Conservation (phyloP, 495 filamentous ascomycete species). For the Hypoxylon crocopeplum region DNA sequence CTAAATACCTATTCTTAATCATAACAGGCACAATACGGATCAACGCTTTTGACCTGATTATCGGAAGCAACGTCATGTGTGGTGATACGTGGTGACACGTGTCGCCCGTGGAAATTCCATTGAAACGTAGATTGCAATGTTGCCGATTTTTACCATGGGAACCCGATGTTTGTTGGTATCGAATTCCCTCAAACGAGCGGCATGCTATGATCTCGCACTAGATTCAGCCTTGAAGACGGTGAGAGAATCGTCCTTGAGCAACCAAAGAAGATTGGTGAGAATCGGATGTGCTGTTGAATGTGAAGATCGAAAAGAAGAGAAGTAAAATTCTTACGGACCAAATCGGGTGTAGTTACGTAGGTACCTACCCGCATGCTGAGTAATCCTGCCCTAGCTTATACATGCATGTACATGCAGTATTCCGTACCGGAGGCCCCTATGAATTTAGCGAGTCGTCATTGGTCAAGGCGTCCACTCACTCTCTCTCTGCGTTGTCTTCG, state of each 20-base stretch:
- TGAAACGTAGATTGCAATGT: constrained; percentile 29
- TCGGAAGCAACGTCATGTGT: not conserved
- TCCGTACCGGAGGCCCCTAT: constrained; percentile 12
- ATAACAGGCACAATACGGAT: constrained; percentile 5
- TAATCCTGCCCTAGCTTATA: not conserved
- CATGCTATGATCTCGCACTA: constrained; percentile 41
- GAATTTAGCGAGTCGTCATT: constrained; percentile 3
- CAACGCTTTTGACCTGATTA: constrained; percentile 7
- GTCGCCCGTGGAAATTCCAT: not conserved
- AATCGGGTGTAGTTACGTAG: not conserved
- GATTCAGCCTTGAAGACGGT: constrained; percentile 40
- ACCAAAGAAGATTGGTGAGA: constrained; percentile 35
- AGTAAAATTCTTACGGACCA: not conserved
- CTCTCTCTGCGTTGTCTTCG: too few species aligned
- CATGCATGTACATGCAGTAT: too few species aligned
- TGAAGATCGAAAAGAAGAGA: constrained; percentile 27
- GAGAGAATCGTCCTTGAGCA: constrained; percentile 34
- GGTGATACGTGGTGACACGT: constrained; percentile 14
- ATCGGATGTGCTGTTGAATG: constrained; percentile 42
- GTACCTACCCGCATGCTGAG: not conserved
- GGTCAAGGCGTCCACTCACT: not conserved
- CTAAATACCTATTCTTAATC: too few species aligned
- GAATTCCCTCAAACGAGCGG: constrained; percentile 47
- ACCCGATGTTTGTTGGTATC: constrained; percentile 32
- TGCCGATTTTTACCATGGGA: constrained; percentile 45